Evolutionary conservation across 164 flowering plant species (phyloP), one percentile per base, ranked within the genome.

Genomic region (Aristolochia fimbriata): DNA sequence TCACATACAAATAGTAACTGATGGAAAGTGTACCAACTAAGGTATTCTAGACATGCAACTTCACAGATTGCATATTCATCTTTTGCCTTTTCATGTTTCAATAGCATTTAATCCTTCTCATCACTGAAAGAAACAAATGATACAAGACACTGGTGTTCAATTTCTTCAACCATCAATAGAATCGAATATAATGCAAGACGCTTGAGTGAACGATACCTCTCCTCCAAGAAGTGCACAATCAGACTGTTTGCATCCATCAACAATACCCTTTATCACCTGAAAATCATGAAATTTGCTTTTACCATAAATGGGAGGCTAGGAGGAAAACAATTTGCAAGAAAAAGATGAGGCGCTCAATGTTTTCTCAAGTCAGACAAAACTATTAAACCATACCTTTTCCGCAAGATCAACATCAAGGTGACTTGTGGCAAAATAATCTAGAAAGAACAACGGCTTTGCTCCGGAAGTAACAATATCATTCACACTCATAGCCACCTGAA

Each of bases 401-500:
- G 99, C 99, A 62, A 90, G 96, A 68, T 93, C 99, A 67, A 93
- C 99, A 77, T 90, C 96, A 64, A 93, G 96, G 57, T 68, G 87
- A 75, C 97, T 83, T 15, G 99, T 93, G 8, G 99, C 97, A 76
- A 78, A 93, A 65, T 93, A 93, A 79, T 93, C 99, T 58, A 93
- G 95, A 70, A 93, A 90, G 65, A 90, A 93, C 46, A 93, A 68
- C 41, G 99, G 99, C 64, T 81, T 88, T 53, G 99, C 99, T 59
- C 99, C 99, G 58, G 97, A 93, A 50, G 99, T 93, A 69, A 93
- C 77, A 68, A 90, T 90, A 66, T 93, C 99, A 64, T 93, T 93
- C 41, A 93, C 96, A 73, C 97, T 93, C 99, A 93, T 93, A 2
- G 99, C 99, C 65, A 93, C 99, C 99, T 93, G 74, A 43, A 61